A percentile compares a stretch with the other conserved stretches of the same genome.
Conservation (phyloP, 306 rosid genomes). For the Hippophae tibetana region DNA sequence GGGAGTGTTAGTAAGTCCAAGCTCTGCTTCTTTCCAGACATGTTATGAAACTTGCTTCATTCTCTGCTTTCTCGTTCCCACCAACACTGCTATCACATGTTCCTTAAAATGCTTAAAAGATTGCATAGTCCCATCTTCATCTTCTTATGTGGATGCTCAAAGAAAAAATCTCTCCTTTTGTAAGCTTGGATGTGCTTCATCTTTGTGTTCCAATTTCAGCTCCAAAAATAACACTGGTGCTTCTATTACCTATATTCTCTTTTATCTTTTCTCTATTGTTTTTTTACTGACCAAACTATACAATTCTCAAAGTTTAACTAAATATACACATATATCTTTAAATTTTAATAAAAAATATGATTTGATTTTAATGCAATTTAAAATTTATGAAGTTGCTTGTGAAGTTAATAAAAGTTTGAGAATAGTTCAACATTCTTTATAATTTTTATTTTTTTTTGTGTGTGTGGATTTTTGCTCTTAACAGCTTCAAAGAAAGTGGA, state of each 20-base stretch:
- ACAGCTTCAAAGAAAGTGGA: too few relatives aligned
- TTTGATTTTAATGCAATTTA: too few relatives aligned
- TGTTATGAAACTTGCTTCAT: conserved; percentile 34
- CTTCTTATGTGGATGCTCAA: neutral
- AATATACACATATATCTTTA: too few relatives aligned
- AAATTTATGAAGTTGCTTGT: too few relatives aligned
- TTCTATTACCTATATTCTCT: neutral
- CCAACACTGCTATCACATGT: conserved; percentile 20
- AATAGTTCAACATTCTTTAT: too few relatives aligned
- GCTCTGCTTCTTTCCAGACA: conserved; percentile 22
- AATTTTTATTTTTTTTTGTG: too few relatives aligned
- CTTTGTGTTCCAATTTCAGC: conserved; percentile 18
- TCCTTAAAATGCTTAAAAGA: conserved; percentile 29
- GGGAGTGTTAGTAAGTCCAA: conserved; percentile 1
- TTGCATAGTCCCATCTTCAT: conserved; percentile 16
- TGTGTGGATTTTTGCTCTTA: neutral
- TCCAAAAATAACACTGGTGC: conserved; percentile 27
- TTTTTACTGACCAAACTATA: neutral
- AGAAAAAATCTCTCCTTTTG: conserved; percentile 21
- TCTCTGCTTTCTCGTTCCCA: conserved; percentile 27
- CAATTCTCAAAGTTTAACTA: neutral
- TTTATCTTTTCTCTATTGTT: neutral
- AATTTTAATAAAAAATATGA: too few relatives aligned
- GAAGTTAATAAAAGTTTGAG: too few relatives aligned
- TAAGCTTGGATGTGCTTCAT: conserved; percentile 33